A percentile compares a stretch with the other conserved stretches of the same genome.
phyloP scores from a whole-genome alignment of 2,329 filamentous ascomycete species.

The Thielaviopsis ethacetica region DNA sequence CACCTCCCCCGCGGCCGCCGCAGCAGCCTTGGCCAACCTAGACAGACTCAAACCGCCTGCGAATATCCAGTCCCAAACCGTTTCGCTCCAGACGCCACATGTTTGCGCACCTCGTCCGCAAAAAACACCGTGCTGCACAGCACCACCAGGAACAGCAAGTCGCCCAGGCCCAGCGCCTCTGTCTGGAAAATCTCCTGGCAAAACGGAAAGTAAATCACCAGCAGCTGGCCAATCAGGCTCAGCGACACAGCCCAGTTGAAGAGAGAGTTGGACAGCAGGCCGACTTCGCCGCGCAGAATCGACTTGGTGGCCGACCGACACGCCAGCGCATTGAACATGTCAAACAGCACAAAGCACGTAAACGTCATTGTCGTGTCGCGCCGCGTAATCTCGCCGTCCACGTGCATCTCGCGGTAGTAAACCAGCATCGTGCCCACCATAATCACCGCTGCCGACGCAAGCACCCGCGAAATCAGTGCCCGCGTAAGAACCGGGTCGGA shows the following conservation, averaged over 20 bases:
- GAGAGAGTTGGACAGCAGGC: conserved; percentile 71
- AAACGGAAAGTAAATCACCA: conserved; percentile 90
- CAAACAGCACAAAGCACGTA: conserved; percentile 95
- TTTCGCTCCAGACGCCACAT: conserved; percentile 43
- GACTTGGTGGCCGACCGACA: conserved; percentile 88
- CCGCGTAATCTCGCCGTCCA: conserved; percentile 66
- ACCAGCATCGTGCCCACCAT: conserved; percentile 84
- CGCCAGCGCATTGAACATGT: conserved; percentile 97
- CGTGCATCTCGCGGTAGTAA: conserved; percentile 80
- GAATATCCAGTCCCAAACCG: conserved; percentile 40
- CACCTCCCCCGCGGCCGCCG: too few relatives aligned
- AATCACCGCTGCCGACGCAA: conserved; percentile 77
- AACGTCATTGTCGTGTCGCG: conserved; percentile 99
- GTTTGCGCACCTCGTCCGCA: conserved; percentile 85
- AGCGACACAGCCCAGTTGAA: conserved; percentile 93
- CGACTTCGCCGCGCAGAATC: conserved; percentile 69
- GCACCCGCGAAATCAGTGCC: conserved; percentile 64
- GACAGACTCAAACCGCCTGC: conserved; percentile 9
- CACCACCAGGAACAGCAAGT: conserved; percentile 55
- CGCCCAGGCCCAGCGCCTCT: conserved; percentile 58
- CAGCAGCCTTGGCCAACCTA: too few relatives aligned
- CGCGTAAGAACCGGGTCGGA: conserved; percentile 83
- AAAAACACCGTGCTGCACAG: conserved; percentile 87
- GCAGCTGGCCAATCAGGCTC: conserved; percentile 67
- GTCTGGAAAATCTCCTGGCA: conserved; percentile 93